Evolutionary conservation across 139 green algal species (phyloP).

Genomic region (Picochlorum sp.): DNA sequence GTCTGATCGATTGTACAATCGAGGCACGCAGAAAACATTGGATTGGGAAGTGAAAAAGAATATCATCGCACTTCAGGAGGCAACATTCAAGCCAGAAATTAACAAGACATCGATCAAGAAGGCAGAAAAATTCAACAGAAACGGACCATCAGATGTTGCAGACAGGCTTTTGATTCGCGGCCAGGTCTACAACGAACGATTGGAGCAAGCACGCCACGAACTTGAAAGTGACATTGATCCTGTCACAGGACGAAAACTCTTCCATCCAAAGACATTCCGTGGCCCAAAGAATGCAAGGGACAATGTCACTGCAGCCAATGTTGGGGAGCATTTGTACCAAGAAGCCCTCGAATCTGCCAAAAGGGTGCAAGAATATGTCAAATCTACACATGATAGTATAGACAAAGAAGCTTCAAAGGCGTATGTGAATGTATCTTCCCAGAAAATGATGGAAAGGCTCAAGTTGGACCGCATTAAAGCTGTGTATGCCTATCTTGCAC

Average conservation of each 20-base stretch:
- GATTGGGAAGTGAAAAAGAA: conserved; percentile 36
- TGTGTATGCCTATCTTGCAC: conserved; percentile 69
- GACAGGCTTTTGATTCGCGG: conserved; percentile 18
- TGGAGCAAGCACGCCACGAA: conserved; percentile 33
- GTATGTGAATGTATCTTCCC: conserved; percentile 9
- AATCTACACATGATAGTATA: conserved; percentile 13
- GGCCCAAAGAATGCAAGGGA: conserved; percentile 14
- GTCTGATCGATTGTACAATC: conserved; percentile 66
- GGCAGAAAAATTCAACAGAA: conserved; percentile 7
- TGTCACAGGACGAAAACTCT: conserved; percentile 51
- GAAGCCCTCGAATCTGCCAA: conserved; percentile 33
- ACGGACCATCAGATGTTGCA: neutral
- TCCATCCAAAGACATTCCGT: conserved; percentile 51
- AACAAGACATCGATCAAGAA: conserved; percentile 15
- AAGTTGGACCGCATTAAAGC: conserved; percentile 62
- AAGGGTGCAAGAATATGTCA: conserved; percentile 20
- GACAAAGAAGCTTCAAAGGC: conserved; percentile 12
- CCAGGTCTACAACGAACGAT: conserved; percentile 35
- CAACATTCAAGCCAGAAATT: conserved; percentile 62
- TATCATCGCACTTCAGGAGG: conserved; percentile 56
- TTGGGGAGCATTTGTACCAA: conserved; percentile 67
- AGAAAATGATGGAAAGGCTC: conserved; percentile 53
- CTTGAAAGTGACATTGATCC: conserved; percentile 43
- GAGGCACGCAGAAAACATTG: conserved; percentile 38
- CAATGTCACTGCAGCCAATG: neutral